A percentile compares a stretch with the other conserved stretches of the same genome.
These are phyloP conservation scores for Pythium vanterpoolii DNA, from an alignment of 352 stramenopile genomes.

Conservation along the genomic window DNA sequence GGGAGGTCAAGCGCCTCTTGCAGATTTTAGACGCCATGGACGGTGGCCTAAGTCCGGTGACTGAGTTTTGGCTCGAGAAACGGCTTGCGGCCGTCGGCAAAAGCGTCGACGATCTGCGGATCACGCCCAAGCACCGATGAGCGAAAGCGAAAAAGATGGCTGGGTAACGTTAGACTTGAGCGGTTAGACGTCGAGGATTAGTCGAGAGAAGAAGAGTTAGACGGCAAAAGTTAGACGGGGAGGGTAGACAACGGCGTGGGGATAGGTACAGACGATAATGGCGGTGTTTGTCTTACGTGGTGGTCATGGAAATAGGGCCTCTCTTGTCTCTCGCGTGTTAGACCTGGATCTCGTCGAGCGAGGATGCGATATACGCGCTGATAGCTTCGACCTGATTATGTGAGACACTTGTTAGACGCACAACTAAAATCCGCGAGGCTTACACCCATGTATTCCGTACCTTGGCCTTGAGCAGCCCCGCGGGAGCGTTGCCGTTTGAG, in stretches of 20 bases:
- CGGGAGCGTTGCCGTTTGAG: constrained; percentile 45
- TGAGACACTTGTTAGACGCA: background rate
- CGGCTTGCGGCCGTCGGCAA: constrained; percentile 49
- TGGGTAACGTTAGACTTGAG: constrained; percentile 1
- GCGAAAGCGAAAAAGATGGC: background rate
- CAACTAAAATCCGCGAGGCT: background rate
- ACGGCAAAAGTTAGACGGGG: constrained; percentile 1
- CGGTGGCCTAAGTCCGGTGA: constrained; percentile 54
- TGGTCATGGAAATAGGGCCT: background rate
- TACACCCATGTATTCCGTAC: constrained; percentile 20
- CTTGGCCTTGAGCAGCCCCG: constrained; percentile 75
- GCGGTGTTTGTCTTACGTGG: background rate
- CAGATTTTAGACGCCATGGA: constrained; percentile 80
- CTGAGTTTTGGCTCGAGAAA: constrained; percentile 71
- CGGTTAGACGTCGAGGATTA: too few species aligned
- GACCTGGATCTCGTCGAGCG: constrained; percentile 69
- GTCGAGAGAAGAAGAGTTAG: background rate
- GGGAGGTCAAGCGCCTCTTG: constrained; percentile 66
- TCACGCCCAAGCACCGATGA: background rate
- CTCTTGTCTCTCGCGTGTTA: constrained; percentile 21
- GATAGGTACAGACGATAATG: constrained; percentile 10
- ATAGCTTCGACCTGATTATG: constrained; percentile 51
- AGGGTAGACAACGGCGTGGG: background rate
- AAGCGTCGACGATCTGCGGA: constrained; percentile 62
- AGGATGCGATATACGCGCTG: constrained; percentile 52